Evolutionary conservation across 1,284 basidiomycete species (phyloP).

Genomic region (Trichosporon faecale): DNA sequence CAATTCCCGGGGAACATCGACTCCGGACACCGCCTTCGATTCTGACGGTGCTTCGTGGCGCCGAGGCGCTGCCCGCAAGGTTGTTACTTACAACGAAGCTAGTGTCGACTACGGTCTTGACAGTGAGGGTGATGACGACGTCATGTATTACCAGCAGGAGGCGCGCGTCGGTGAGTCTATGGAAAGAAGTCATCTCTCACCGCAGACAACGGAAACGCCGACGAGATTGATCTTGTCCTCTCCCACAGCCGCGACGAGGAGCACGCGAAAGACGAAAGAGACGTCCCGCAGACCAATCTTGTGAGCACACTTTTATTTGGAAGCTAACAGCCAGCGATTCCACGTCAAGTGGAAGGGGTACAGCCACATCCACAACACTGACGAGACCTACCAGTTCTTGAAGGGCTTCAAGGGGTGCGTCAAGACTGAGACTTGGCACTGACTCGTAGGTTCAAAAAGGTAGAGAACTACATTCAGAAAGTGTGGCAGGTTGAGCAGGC

Average conservation of each 20-base stretch:
- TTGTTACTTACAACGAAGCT: conserved; percentile 69
- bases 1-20: conserved; percentile 39
- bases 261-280: conserved; percentile 67
- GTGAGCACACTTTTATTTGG: conserved; percentile 56
- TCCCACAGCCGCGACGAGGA: conserved; percentile 78
- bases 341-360: conserved; percentile 96
- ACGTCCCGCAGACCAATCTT: conserved; percentile 79
- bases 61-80: conserved; percentile 72
- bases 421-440: neutral
- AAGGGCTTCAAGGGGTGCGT: conserved; percentile 62
- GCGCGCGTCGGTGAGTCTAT: conserved; percentile 26
- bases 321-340: conserved; percentile 63
- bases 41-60: conserved; percentile 63
- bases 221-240: conserved; percentile 85
- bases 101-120: conserved; percentile 58
- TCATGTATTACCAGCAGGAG: conserved; percentile 66
- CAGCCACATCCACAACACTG: conserved; percentile 92
- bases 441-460: conserved; percentile 82
- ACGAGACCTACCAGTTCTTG: conserved; percentile 92
- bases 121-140: conserved; percentile 66
- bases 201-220: conserved; percentile 45
- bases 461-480: conserved; percentile 98
- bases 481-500: conserved; percentile 66
- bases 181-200: too few relatives aligned
- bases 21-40: conserved; percentile 41